A percentile compares a stretch with the other conserved stretches of the same genome.
Evolutionary conservation across 202 grass and related monocot genomes (phyloP).

Genomic region (Schoenoplectus triqueter): DNA sequence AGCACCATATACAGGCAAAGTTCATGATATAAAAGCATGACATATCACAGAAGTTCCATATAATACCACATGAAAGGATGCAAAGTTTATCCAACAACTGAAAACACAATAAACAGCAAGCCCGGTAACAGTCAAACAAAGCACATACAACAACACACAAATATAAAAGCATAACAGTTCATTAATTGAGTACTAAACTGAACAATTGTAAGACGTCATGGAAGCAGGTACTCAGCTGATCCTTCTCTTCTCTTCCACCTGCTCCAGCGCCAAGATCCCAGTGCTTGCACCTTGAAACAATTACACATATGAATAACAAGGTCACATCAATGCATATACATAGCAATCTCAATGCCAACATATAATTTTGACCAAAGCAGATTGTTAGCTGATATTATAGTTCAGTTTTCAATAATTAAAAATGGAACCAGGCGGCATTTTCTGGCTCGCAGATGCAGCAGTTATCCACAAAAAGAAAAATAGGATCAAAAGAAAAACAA

Average conservation of each 20-base stretch:
- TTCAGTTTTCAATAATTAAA: background rate
- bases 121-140: background rate
- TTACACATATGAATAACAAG: background rate
- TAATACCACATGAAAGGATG: no score
- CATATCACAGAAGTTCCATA: no score
- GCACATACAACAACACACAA: background rate
- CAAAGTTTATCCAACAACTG: background rate
- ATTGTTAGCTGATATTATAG: background rate
- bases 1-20: no score
- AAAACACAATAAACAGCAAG: background rate
- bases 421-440: background rate
- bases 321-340: background rate
- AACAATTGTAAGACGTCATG: background rate
- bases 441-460: background rate
- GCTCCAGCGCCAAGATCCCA: background rate
- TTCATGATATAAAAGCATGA: no score
- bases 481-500: background rate
- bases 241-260: background rate
- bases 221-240: background rate
- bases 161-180: constrained; percentile 15
- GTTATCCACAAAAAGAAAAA: background rate
- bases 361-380: constrained; percentile 6
- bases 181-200: background rate
- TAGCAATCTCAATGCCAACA: background rate
- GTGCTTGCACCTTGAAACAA: background rate